These are phyloP conservation scores for Camptophora hylomeconis DNA, from an alignment of 2,329 filamentous ascomycete genomes.

Conservation along the genomic window DNA sequence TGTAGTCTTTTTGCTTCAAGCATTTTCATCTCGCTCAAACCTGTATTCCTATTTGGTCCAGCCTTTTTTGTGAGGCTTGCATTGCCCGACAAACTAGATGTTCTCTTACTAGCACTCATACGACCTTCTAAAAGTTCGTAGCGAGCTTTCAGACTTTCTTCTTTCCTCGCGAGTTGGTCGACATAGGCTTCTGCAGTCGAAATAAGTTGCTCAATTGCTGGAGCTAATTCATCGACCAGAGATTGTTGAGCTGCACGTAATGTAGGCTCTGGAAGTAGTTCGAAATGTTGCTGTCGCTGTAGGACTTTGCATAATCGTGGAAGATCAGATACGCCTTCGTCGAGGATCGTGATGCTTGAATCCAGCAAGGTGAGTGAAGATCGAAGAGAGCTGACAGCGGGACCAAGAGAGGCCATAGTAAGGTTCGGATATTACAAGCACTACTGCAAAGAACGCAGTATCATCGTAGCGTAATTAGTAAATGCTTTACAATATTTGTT, in stretches of 20 bases:
- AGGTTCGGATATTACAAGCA: too few species aligned
- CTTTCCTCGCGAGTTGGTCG: slow-evolving; percentile 68
- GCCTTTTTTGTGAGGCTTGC: slow-evolving; percentile 10
- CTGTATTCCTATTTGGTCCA: slow-evolving; percentile 13
- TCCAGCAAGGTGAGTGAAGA: slow-evolving; percentile 49
- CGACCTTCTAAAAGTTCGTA: slow-evolving; percentile 71
- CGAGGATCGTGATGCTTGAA: slow-evolving; percentile 49
- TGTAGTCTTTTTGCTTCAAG: slow-evolving; percentile 54
- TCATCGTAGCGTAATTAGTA: too few species aligned
- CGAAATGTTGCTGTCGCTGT: slow-evolving; percentile 69
- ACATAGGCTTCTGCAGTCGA: slow-evolving; percentile 71
- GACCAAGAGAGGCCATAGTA: slow-evolving; percentile 35
- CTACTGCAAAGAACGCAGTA: too few species aligned
- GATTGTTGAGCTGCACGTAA: slow-evolving; percentile 71
- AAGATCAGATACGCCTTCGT: slow-evolving; percentile 48
- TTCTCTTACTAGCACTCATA: slow-evolving; percentile 21
- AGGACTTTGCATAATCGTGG: slow-evolving; percentile 50
- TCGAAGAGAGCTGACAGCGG: slow-evolving; percentile 47
- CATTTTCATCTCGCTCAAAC: slow-evolving; percentile 31
- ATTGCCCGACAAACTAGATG: slow-evolving; percentile 18
- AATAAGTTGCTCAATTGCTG: slow-evolving; percentile 67
- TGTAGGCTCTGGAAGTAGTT: slow-evolving; percentile 75
- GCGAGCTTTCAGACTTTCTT: slow-evolving; percentile 71
- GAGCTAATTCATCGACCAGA: slow-evolving; percentile 78
- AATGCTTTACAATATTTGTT: too few species aligned